Evolutionary conservation across 352 stramenopile species (phyloP).

Genomic region (Phytopythium oedochilum): DNA sequence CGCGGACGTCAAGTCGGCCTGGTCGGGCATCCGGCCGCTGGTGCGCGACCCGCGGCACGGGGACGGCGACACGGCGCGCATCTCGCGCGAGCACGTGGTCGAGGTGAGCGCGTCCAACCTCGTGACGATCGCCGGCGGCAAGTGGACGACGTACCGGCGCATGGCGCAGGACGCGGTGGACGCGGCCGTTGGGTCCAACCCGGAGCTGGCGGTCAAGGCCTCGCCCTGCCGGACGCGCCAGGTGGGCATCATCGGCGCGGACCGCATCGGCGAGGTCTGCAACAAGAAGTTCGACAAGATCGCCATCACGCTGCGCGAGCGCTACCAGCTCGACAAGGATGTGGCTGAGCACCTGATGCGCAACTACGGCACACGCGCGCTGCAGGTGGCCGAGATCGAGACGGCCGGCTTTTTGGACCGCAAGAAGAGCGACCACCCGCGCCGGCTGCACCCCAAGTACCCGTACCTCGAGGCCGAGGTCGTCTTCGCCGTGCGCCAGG

Average conservation of each 20-base stretch:
- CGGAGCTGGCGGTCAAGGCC: constrained; percentile 70
- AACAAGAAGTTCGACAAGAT: constrained; percentile 97
- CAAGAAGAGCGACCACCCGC: constrained; percentile 81
- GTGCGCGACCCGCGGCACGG: constrained; percentile 87
- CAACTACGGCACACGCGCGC: constrained; percentile 95
- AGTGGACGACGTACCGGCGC: constrained; percentile 96
- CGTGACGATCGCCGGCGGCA: constrained; percentile 94
- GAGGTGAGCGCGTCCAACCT: constrained; percentile 88
- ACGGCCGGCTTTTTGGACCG: constrained; percentile 76
- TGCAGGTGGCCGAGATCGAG: constrained; percentile 94
- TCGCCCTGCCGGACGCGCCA: constrained; percentile 70
- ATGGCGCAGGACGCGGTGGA: constrained; percentile 96
- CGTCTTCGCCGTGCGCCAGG: constrained; percentile 89
- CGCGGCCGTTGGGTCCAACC: constrained; percentile 77
- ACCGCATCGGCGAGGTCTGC: constrained; percentile 92
- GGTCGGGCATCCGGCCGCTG: constrained; percentile 94
- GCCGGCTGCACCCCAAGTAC: constrained; percentile 91
- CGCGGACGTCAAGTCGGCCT: constrained; percentile 93
- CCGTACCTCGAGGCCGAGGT: constrained; percentile 95
- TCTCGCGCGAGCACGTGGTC: constrained; percentile 94
- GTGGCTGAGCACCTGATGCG: constrained; percentile 93
- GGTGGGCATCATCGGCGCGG: constrained; percentile 84
- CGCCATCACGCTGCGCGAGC: constrained; percentile 90
- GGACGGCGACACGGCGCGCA: constrained; percentile 80
- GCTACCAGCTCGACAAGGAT: constrained; percentile 92